These are phyloP conservation scores for Yamadazyma diddensiae DNA, from an alignment of 1,139 yeast species.

Conservation along the genomic window DNA sequence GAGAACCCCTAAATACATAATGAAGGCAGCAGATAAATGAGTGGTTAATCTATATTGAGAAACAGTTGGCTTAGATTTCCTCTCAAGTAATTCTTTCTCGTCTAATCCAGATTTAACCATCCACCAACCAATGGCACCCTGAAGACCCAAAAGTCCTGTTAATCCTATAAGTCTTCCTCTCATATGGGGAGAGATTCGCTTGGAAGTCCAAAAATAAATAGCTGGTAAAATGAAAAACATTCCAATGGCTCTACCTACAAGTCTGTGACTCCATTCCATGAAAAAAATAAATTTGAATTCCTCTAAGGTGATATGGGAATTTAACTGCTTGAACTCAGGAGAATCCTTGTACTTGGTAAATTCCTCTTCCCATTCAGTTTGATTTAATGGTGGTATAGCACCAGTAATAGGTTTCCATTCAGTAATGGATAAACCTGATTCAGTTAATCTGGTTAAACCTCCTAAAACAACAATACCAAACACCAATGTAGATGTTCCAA, in stretches of 20 bases:
- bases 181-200: slow-evolving; percentile 66
- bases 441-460: slow-evolving; percentile 92
- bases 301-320: slow-evolving; percentile 85
- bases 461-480: slow-evolving; percentile 97
- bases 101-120: slow-evolving; percentile 97
- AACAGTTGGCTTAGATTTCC: slow-evolving; percentile 90
- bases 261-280: slow-evolving; percentile 98
- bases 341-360: slow-evolving; percentile 77
- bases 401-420: slow-evolving; percentile 99
- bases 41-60: slow-evolving; percentile 94
- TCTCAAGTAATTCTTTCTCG: slow-evolving; percentile 70
- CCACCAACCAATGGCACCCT: slow-evolving; percentile 99
- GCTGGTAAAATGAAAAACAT: slow-evolving; percentile 81
- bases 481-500: slow-evolving; percentile 87
- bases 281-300: slow-evolving; percentile 93
- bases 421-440: slow-evolving; percentile 92
- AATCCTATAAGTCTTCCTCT: slow-evolving; percentile 69
- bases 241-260: slow-evolving; percentile 91
- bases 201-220: slow-evolving; percentile 66
- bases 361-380: slow-evolving; percentile 81
- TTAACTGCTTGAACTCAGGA: slow-evolving; percentile 88
- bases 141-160: slow-evolving; percentile 78
- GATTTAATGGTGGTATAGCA: slow-evolving; percentile 77
- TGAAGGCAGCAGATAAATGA: slow-evolving; percentile 90
- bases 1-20: slow-evolving; percentile 82